phyloP scores from a whole-genome alignment of 768 basidiomycete species.

The Boletus pseudopeckii region DNA sequence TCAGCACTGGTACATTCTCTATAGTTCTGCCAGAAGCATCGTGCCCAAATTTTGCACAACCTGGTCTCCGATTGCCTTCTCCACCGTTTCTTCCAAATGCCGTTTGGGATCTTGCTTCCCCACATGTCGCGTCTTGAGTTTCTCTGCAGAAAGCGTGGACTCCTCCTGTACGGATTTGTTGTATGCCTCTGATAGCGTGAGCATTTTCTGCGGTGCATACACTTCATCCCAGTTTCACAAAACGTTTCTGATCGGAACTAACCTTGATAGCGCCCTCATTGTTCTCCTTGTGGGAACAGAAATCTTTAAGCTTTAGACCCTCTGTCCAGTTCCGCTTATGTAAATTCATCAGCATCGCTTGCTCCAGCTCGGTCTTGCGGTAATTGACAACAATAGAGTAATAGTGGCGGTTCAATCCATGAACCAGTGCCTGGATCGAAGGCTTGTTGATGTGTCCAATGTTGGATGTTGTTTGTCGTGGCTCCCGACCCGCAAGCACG shows the following conservation, averaged over 20 bases:
- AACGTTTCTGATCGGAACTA: slow-evolving; percentile 25
- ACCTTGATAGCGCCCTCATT: slow-evolving; percentile 98
- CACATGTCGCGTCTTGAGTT: slow-evolving; percentile 95
- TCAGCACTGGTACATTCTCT: slow-evolving; percentile 20
- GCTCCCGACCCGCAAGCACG: slow-evolving; percentile 89
- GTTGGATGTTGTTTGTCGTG: slow-evolving; percentile 95
- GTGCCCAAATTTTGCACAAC: slow-evolving; percentile 94
- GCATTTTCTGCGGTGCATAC: slow-evolving; percentile 56
- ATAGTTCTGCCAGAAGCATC: slow-evolving; percentile 91
- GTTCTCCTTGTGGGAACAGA: slow-evolving; percentile 78
- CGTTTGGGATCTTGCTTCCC: slow-evolving; percentile 98
- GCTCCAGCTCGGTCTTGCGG: slow-evolving; percentile 96
- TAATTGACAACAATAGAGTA: slow-evolving; percentile 98
- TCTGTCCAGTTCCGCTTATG: slow-evolving; percentile 99
- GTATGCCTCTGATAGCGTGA: slow-evolving; percentile 87
- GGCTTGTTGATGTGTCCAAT: slow-evolving; percentile 99
- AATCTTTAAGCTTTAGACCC: slow-evolving; percentile 88
- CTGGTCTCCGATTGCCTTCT: slow-evolving; percentile 97
- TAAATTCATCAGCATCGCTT: slow-evolving; percentile 97
- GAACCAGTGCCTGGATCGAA: slow-evolving; percentile 97
- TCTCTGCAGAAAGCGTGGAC: slow-evolving; percentile 88
- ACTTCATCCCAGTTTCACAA: slow-evolving; percentile 18
- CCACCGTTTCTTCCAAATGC: slow-evolving; percentile 95
- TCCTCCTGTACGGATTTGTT: slow-evolving; percentile 99
- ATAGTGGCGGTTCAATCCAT: slow-evolving; percentile 96